These are phyloP conservation scores for Sporothrix dimorphospora DNA, from an alignment of 2,329 filamentous ascomycete species.

Conservation along the genomic window DNA sequence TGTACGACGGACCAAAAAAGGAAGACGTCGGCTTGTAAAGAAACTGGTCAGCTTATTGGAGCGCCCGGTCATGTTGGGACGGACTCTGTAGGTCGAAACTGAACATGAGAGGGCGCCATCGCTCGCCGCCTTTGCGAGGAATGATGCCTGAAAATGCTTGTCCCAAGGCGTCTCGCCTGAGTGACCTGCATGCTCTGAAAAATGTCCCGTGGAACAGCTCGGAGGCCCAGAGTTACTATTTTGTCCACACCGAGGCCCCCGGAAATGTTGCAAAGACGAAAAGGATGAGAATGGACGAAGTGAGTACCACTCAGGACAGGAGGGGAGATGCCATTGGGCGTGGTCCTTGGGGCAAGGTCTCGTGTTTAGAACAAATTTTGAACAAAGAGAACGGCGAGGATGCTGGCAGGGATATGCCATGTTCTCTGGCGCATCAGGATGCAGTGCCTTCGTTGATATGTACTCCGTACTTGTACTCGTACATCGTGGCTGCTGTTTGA, in stretches of 20 bases:
- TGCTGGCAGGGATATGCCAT: slow-evolving; percentile 4
- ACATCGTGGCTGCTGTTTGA: not conserved
- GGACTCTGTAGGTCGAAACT: too few species aligned
- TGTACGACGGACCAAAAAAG: not conserved
- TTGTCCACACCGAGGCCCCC: too few species aligned
- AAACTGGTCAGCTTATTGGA: too few species aligned
- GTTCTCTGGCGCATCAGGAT: not conserved
- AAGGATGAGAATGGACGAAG: too few species aligned
- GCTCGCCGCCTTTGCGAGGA: too few species aligned
- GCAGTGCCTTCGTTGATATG: not conserved
- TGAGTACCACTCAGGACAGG: not conserved
- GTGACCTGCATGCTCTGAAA: not conserved
- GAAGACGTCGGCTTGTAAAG: too few species aligned
- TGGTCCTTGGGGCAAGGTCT: not conserved
- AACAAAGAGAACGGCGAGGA: not conserved
- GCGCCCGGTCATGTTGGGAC: not conserved
- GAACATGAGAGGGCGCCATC: not conserved
- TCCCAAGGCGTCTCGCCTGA: not conserved
- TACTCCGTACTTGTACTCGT: not conserved
- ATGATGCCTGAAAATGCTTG: not conserved
- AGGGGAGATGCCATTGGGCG: not conserved
- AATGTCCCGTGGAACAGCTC: not conserved
- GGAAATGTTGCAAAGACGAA: too few species aligned
- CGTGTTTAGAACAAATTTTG: not conserved
- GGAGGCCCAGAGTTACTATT: too few species aligned